Evolutionary conservation across 768 basidiomycete genomes (phyloP), one percentile per base, ranked within the genome.

Genomic region (Exsudoporus frostii): DNA sequence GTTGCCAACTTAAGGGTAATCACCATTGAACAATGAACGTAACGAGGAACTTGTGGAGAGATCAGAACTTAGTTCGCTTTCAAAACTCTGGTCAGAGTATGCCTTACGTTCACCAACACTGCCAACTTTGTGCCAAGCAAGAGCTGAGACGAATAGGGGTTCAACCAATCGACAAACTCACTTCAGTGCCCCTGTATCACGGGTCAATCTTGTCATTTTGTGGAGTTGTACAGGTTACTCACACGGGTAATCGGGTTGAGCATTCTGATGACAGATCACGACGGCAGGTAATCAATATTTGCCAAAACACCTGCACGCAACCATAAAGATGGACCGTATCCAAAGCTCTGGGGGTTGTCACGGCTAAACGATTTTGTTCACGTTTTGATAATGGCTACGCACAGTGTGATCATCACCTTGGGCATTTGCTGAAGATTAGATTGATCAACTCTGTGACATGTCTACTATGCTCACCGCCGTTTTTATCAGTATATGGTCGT

Each of bases 291-390:
- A 54, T 30, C 10, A 54, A 25, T 25, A 44, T n/a, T 27, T 33
- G 30, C 53, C 50, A 54, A 30, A 52, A 54, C 20, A 54, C 13
- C 27, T 39, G 53, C 10, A 43, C 29, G 37, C 27, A 51, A 25
- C 53, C 53, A 25, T 39, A 44, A 19, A 51, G 5, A 29, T 54
- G 53, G 17, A 54, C 22, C 22, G 53, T 52, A 36, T 52, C 53
- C 41, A 54, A 32, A 14, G 42, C 40, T 10, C 52, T 53, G 34
- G 7, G 5, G 15, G 20, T 43, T 24, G 33, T 19, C n/a, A n/a
- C n/a, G 30, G 19, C 14, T 33, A n/a, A 41, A 33, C 7, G n/a
- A 27, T 27, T 11, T 33, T 8, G 22, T 20, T 25, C 15, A 7
- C 3, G 11, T 32, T 4, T n/a, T 50, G 29, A 25, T n/a, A 30